These are phyloP conservation scores for Rhinocladiella mackenziei DNA, from an alignment of 2,329 filamentous ascomycete species.

Conservation along the genomic window DNA sequence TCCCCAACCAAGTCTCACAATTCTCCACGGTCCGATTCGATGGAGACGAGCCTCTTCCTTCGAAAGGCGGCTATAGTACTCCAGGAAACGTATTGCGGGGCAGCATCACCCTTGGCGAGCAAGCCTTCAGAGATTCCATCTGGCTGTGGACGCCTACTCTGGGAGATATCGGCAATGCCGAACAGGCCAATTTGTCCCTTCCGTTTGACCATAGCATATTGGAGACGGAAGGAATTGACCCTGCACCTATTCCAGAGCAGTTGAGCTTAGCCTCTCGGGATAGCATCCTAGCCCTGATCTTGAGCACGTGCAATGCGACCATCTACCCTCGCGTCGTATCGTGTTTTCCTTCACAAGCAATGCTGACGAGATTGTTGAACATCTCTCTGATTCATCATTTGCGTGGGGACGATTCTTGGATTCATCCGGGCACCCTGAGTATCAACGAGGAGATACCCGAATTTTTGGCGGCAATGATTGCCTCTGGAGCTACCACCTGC, in stretches of 20 bases:
- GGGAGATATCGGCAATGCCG: conserved; percentile 22
- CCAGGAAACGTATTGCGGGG: too few relatives aligned
- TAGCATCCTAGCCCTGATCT: conserved; percentile 59
- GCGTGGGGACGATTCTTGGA: conserved; percentile 34
- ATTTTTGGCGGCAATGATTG: conserved; percentile 38
- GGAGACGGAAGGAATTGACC: too few relatives aligned
- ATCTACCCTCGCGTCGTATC: conserved; percentile 41
- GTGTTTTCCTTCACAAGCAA: conserved; percentile 40
- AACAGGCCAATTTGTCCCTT: neutral
- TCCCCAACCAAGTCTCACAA: too few relatives aligned
- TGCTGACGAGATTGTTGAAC: conserved; percentile 40
- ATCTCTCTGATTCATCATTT: conserved; percentile 33
- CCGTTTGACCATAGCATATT: neutral
- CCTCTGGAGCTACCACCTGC: conserved; percentile 39
- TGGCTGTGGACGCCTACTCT: neutral
- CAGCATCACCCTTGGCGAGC: neutral
- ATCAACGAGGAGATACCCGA: conserved; percentile 39
- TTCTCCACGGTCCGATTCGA: neutral
- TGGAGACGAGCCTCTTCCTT: neutral
- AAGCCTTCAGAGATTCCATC: neutral
- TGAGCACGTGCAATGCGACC: conserved; percentile 46
- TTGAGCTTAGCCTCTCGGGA: too few relatives aligned
- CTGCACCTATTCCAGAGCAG: too few relatives aligned
- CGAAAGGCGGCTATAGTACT: too few relatives aligned
- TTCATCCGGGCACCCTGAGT: conserved; percentile 40